Conservation (phyloP, 2,329 filamentous ascomycete species). For the Colletotrichum sp. region DNA sequence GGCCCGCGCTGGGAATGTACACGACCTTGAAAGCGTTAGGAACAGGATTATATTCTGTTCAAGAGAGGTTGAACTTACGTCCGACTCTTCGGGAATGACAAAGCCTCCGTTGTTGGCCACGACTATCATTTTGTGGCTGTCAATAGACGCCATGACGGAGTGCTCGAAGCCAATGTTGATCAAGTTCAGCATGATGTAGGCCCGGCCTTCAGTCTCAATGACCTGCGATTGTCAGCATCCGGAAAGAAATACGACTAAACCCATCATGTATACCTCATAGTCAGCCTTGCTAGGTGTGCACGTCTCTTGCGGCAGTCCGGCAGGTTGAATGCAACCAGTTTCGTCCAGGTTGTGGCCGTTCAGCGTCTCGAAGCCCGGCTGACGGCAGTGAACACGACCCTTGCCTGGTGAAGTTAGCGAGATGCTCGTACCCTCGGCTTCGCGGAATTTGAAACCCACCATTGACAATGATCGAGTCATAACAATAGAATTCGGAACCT, state of each 20-base stretch:
- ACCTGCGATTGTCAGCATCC: background rate
- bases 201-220: background rate
- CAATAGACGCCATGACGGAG: conserved; percentile 20
- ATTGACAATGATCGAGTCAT: conserved; percentile 28
- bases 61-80: background rate
- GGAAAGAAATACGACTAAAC: background rate
- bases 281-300: conserved; percentile 8
- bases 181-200: conserved; percentile 15
- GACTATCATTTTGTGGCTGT: conserved; percentile 26
- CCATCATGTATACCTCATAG: background rate
- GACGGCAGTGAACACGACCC: conserved; percentile 26
- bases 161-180: conserved; percentile 18
- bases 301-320: background rate
- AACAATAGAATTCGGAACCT: conserved; percentile 23
- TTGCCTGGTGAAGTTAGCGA: conserved; percentile 21
- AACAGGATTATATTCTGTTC: background rate
- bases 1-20: conserved; percentile 24
- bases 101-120: conserved; percentile 29
- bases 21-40: background rate
- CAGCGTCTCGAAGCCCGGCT: conserved; percentile 1
- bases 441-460: conserved; percentile 2
- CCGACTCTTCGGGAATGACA: conserved; percentile 16
- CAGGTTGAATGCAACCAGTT: conserved; percentile 11
- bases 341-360: background rate
- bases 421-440: background rate